Base-by-base conservation (phyloP, 352 stramenopile species). In the Aphanomyces invadans region DNA sequence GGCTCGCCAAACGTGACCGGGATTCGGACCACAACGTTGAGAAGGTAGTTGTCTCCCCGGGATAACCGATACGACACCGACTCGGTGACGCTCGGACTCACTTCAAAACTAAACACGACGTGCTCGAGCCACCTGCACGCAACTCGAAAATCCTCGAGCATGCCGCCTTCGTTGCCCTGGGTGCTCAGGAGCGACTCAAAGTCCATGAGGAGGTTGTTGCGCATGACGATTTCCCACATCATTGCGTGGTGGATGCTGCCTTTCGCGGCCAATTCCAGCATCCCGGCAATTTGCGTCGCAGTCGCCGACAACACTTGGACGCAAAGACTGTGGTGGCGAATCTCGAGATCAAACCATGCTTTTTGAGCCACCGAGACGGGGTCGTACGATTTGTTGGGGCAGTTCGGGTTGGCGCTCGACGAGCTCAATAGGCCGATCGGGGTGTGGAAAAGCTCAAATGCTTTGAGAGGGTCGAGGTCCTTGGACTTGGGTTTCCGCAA, bases 181-280 rank as follows among this genome's bases (percentile, higher is more conserved):
- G 84, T 95, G 0, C 82, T 92, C 70, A 93, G 56, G 32, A 93
- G 72, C 57, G 85, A 93, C 73, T 93, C 85, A 56, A 92, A 93
- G 68, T 90, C 81, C 55, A 93, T 73, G 5, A 93, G 64, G 48
- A 84, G 89, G 2, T 83, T 83, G 44, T 89, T 83, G 4, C 68
- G 71, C 3, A 75, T 60, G 5, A 82, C 78, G 11, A 81, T 78
- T 2, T 78, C 74, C 1, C 91, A 71, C 72, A 90, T 81, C 21
- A 73, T 68, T 42, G 73, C 65, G 62, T 93, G 85, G 29, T 78
- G 62, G 23, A 75, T 74, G 57, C 82, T 91, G 7, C 83, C 85
- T 4, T 71, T 70, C 0, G 72, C 54, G 0, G 85, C 85, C 17
- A 93, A 69, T 23, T 92, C 85, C 36, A 93, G 64, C 45, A 82